These are phyloP conservation scores for Wallacemonas sp. DNA, from an alignment of 208 protist species.

Conservation along the genomic window DNA sequence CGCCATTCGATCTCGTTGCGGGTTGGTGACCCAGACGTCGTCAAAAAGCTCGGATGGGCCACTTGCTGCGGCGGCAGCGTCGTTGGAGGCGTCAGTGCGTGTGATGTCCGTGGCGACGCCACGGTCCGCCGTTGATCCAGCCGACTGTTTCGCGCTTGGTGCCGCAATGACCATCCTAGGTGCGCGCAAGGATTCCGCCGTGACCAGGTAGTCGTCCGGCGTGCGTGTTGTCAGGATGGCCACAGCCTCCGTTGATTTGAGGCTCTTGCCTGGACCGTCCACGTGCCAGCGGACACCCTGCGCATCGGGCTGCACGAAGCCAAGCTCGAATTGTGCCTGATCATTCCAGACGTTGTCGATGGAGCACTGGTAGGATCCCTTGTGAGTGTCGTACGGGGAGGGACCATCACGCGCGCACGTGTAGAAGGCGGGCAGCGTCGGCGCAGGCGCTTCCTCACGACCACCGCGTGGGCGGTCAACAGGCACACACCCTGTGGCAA, in stretches of 20 bases:
- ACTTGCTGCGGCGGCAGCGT: not conserved
- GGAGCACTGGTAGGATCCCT: constrained; percentile 19
- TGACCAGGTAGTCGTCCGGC: constrained; percentile 1
- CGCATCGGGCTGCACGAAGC: not conserved
- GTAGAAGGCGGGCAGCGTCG: constrained; percentile 22
- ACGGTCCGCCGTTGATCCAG: no score
- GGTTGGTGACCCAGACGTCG: constrained; percentile 16
- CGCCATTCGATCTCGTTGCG: constrained; percentile 5
- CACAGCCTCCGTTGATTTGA: constrained; percentile 4
- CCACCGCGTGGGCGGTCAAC: not conserved
- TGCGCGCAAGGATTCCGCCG: not conserved
- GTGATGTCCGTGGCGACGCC: not conserved
- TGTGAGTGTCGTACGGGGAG: constrained; percentile 18
- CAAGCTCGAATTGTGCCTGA: constrained; percentile 2
- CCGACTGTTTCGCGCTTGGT: no score
- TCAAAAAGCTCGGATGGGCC: not conserved
- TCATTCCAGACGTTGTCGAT: constrained; percentile 24
- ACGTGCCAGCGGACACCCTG: not conserved
- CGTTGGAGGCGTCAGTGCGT: not conserved
- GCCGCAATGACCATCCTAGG: constrained; percentile 1
- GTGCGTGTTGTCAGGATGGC: not conserved
- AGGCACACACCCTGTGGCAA: not conserved
- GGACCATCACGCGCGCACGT: constrained; percentile 20
- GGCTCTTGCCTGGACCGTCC: not conserved
- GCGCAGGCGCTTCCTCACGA: not conserved